Evolutionary conservation across 2,329 filamentous ascomycete genomes (phyloP), one percentile per base, ranked within the genome.

Genomic region (Lanzia echinophila): DNA sequence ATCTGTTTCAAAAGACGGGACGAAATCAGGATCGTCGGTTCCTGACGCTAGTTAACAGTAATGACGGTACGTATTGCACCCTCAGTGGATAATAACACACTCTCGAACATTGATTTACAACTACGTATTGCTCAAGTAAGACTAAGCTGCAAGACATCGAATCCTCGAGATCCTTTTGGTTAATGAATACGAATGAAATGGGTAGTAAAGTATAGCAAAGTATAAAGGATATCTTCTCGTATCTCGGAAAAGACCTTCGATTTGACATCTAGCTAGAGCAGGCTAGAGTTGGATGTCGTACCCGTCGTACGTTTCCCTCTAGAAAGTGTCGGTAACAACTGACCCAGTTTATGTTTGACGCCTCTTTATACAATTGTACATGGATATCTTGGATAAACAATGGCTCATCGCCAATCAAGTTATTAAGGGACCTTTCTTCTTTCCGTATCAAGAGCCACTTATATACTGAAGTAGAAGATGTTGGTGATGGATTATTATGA

Each of bases 1-100:
- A 48, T 22, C 39, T 48, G 50, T 53, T 53, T 53, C 41, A 24
- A 53, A 53, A 53, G 44, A 53, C 33, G 44, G 45, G 44, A 48
- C 36, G 50, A 53, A 53, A 53, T 33, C 50, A 48, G 28, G 50
- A 48, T 53, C 43, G 38, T 48, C 50, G 36, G 44, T 53, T 41
- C 50, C 50, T 53, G 50, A 32, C 50, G 42, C 44, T 48, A 52
- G 32, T 19, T 44, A 12, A 47, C 47, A 43, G 43, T 47, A 53
- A 33, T 33, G 36, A 47, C 24, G 19, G 41, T 33, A 46, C 38
- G 33, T 43, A 43, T 19, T 43, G 20, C 41, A 39, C 17, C n/a
- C 36, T 11, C 36, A 39, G 36, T 34, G 15, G 36, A 39, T n/a
- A n/a, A n/a, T n/a, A n/a, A n/a, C n/a, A n/a, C n/a, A n/a, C n/a